Percentiles rank a stretch among this genome's conserved stretches.
These are phyloP conservation scores for Aspergillus sergii DNA, from an alignment of 2,329 filamentous ascomycete species.

Conservation along the genomic window DNA sequence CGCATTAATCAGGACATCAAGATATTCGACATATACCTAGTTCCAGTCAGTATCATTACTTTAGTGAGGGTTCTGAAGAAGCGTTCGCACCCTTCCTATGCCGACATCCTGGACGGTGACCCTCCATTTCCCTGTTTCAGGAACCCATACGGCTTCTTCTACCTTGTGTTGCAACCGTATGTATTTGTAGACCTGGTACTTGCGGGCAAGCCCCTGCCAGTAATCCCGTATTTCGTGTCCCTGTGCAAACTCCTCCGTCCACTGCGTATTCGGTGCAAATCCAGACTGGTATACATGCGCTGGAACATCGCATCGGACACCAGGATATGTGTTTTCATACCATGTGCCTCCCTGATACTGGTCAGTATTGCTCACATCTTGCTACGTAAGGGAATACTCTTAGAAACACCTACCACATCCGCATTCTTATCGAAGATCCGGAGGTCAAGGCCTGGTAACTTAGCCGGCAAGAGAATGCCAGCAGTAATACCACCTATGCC, in stretches of 20 bases:
- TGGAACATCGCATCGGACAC: conserved; percentile 69
- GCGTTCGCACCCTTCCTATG: conserved; percentile 27
- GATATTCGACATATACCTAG: conserved; percentile 48
- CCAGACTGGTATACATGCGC: conserved; percentile 71
- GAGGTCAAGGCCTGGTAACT: conserved; percentile 68
- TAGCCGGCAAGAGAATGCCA: conserved; percentile 66
- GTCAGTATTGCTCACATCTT: neutral
- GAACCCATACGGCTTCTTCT: conserved; percentile 59
- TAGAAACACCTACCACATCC: conserved; percentile 60
- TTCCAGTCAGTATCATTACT: conserved; percentile 31
- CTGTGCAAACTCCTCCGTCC: conserved; percentile 69
- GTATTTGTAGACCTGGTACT: conserved; percentile 66
- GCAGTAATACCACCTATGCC: conserved; percentile 66
- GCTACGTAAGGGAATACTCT: accelerated
- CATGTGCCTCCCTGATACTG: conserved; percentile 48
- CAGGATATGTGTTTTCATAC: conserved; percentile 60
- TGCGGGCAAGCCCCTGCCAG: conserved; percentile 63
- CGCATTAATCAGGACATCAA: conserved; percentile 65
- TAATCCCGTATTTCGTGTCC: conserved; percentile 70
- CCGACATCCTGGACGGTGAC: conserved; percentile 47
- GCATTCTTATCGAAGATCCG: conserved; percentile 69
- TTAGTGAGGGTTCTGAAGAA: neutral
- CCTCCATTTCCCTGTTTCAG: conserved; percentile 57
- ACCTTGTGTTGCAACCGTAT: conserved; percentile 61
- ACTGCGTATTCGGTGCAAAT: conserved; percentile 68